Evolutionary conservation across 2,329 filamentous ascomycete species (phyloP), one percentile per base, ranked within the genome.

Genomic region (Arthrobotrys sphaeroides): DNA sequence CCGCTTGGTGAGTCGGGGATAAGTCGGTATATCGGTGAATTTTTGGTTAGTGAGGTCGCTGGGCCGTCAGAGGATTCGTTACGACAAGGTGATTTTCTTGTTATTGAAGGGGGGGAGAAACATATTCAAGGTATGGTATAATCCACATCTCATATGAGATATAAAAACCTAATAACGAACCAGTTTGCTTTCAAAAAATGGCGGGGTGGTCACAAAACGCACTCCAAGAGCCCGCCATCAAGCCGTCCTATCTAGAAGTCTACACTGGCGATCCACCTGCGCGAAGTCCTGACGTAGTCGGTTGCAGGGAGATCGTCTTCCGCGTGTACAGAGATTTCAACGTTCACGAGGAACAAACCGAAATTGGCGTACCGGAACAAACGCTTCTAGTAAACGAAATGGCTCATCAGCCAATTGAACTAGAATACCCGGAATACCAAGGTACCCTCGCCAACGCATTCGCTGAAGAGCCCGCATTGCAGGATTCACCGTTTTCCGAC

Each of bases 141-240:
- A n/a, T n/a, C n/a, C n/a, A n/a, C n/a, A n/a, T n/a, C n/a, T n/a
- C n/a, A n/a, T n/a, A n/a, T n/a, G n/a, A n/a, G n/a, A n/a, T n/a
- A n/a, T n/a, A n/a, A n/a, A n/a, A n/a, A n/a, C n/a, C 45, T 51
- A 31, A 51, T 20, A 51, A n/a, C n/a, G 13, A 10, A 1, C 26
- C 43, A 73, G 69, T 66, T 10, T 73, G 69, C n/a, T 73, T 73
- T 38, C 69, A 66, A 24, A 13, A n/a, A 5, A 73, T 73, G 68
- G 9, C 47, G 4, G 6, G 36, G 6, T 40, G 49, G 12, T n/a
- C 31, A 5, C 12, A 7, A 0, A 40, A 59, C 26, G 67, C 47
- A 3, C 2, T 16, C 13, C 20, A 26, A 9, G 7, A 7, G 3
- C 6, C 20, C 10, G 26, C 10, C 6, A 28, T 53, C n/a, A 73